Conservation (phyloP, 2,329 filamentous ascomycete genomes). For the Hirsutella thompsonii region DNA sequence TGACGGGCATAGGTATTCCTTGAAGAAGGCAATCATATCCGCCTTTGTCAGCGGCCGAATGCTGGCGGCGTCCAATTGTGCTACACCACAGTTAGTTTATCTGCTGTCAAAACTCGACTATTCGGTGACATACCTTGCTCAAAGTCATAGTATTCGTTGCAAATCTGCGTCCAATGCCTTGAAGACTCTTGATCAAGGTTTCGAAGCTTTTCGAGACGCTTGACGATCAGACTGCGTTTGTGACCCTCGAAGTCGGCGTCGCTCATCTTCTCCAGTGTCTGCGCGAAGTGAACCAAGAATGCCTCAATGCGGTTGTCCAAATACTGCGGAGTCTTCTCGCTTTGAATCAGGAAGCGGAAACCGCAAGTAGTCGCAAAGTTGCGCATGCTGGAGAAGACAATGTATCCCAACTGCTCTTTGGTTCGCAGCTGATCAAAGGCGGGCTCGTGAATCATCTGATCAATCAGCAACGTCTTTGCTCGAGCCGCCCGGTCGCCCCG, state of each 20-base stretch:
- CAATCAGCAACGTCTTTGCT: slow-evolving; percentile 68
- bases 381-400: slow-evolving; percentile 74
- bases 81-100: slow-evolving; percentile 23
- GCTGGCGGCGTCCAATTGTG: slow-evolving; percentile 61
- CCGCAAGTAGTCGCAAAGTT: slow-evolving; percentile 66
- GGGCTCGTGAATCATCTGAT: slow-evolving; percentile 86
- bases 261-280: slow-evolving; percentile 60
- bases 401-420: slow-evolving; percentile 94
- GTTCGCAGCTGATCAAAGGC: slow-evolving; percentile 90
- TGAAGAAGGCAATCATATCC: slow-evolving; percentile 71
- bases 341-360: slow-evolving; percentile 86
- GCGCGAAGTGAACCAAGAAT: slow-evolving; percentile 59
- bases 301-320: slow-evolving; percentile 78
- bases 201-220: slow-evolving; percentile 81
- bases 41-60: slow-evolving; percentile 65
- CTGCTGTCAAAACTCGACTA: background rate
- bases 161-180: slow-evolving; percentile 76
- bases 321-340: slow-evolving; percentile 72
- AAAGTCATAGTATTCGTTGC: slow-evolving; percentile 81
- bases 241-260: slow-evolving; percentile 79
- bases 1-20: slow-evolving; percentile 58
- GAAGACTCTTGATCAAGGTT: slow-evolving; percentile 77
- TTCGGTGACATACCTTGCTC: slow-evolving; percentile 46
- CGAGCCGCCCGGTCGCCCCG: slow-evolving; percentile 56
- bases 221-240: slow-evolving; percentile 79